phyloP scores from a whole-genome alignment of 2,329 filamentous ascomycete genomes.

The Colletotrichum endophyticum region DNA sequence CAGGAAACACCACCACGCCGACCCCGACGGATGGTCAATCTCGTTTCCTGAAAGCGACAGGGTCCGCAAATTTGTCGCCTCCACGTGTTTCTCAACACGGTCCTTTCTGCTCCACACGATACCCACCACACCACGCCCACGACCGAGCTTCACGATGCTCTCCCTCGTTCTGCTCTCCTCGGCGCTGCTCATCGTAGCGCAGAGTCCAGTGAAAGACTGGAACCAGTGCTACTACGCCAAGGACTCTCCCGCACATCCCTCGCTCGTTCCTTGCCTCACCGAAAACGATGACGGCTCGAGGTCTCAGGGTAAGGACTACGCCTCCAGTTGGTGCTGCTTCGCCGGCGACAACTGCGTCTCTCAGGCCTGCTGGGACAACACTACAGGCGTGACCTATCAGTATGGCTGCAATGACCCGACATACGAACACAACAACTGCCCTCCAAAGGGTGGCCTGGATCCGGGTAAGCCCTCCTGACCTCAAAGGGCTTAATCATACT shows the following conservation, averaged over 20 bases:
- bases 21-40: neutral
- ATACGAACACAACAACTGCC: constrained; percentile 11
- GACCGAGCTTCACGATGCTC: neutral
- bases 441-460: constrained; percentile 1
- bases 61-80: neutral
- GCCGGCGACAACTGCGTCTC: neutral
- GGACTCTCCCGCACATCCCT: neutral
- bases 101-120: neutral
- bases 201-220: neutral
- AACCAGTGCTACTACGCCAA: constrained; percentile 14
- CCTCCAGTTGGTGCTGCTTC: constrained; percentile 10
- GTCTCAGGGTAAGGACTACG: neutral
- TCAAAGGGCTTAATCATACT: neutral
- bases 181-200: neutral
- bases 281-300: neutral
- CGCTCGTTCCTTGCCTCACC: neutral
- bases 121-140: neutral
- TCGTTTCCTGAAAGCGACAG: neutral
- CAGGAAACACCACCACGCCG: neutral
- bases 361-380: neutral
- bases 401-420: constrained; percentile 19
- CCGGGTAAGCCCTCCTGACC: neutral
- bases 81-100: neutral
- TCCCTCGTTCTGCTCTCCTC: neutral
- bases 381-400: neutral